Evolutionary conservation across 2,329 filamentous ascomycete species (phyloP).

Genomic region (Colletotrichum lupini): DNA sequence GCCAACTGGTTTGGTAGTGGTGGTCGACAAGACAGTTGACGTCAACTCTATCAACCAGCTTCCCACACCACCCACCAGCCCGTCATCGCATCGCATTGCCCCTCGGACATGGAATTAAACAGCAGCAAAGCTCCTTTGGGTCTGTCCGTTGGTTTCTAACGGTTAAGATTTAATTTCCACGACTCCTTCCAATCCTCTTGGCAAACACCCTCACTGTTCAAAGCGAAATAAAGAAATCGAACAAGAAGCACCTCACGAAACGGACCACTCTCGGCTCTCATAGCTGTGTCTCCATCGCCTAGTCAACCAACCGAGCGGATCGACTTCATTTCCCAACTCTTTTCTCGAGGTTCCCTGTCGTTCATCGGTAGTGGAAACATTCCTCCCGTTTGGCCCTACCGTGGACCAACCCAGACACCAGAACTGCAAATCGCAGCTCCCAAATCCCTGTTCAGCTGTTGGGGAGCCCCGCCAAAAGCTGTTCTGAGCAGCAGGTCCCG

Average conservation of each 20-base stretch:
- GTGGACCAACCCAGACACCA: not conserved
- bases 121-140: not conserved
- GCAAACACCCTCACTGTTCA: not conserved
- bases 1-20: not conserved
- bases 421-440: not conserved
- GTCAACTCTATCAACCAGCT: not conserved
- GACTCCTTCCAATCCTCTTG: not conserved
- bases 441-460: slow-evolving; percentile 4
- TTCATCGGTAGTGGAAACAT: not conserved
- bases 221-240: not conserved
- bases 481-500: not conserved
- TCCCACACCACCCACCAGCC: not conserved
- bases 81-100: not conserved
- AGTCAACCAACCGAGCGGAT: slow-evolving; percentile 19
- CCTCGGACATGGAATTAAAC: not conserved
- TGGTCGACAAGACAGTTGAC: not conserved
- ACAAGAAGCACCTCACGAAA: slow-evolving; percentile 3
- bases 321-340: slow-evolving; percentile 1
- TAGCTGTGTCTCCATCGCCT: slow-evolving; percentile 2
- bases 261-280: not conserved
- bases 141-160: not conserved
- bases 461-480: slow-evolving; percentile 16
- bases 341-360: not conserved
- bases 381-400: not conserved
- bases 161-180: not conserved